Evolutionary conservation across 768 basidiomycete genomes (phyloP).

Genomic region (Gymnopilus dilepis): DNA sequence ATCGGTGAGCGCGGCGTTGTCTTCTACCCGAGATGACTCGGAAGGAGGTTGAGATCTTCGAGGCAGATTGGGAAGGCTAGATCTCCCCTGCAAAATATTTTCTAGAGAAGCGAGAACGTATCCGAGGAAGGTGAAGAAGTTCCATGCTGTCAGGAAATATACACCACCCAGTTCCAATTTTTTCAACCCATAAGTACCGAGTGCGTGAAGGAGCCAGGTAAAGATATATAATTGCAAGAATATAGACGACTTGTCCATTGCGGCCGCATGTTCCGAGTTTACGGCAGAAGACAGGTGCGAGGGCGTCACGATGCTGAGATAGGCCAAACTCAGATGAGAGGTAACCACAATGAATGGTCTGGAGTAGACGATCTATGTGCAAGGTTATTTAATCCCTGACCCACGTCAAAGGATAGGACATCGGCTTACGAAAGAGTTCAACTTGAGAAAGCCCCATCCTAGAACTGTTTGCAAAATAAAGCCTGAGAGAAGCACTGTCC

Average conservation of each 20-base stretch:
- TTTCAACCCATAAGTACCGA: constrained; percentile 51
- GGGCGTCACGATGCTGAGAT: constrained; percentile 34
- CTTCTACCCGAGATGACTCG: constrained; percentile 12
- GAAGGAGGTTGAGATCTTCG: too few relatives aligned
- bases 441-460: constrained; percentile 48
- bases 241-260: constrained; percentile 56
- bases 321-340: constrained; percentile 53
- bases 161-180: constrained; percentile 50
- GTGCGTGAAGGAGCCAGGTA: constrained; percentile 62
- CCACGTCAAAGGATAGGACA: not conserved
- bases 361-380: constrained; percentile 63
- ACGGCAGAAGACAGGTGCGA: constrained; percentile 32
- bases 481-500: constrained; percentile 56
- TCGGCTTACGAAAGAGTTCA: constrained; percentile 67
- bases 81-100: constrained; percentile 29
- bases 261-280: constrained; percentile 30
- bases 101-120: constrained; percentile 42
- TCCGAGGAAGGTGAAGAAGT: constrained; percentile 48
- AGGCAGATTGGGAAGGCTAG: too few relatives aligned
- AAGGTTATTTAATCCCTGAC: constrained; percentile 2
- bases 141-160: constrained; percentile 64
- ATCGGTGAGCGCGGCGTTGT: not conserved
- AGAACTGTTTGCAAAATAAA: constrained; percentile 52
- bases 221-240: constrained; percentile 59
- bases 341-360: constrained; percentile 54